Conservation (phyloP, 331 rosid species). For the Telfairia occidentalis region DNA sequence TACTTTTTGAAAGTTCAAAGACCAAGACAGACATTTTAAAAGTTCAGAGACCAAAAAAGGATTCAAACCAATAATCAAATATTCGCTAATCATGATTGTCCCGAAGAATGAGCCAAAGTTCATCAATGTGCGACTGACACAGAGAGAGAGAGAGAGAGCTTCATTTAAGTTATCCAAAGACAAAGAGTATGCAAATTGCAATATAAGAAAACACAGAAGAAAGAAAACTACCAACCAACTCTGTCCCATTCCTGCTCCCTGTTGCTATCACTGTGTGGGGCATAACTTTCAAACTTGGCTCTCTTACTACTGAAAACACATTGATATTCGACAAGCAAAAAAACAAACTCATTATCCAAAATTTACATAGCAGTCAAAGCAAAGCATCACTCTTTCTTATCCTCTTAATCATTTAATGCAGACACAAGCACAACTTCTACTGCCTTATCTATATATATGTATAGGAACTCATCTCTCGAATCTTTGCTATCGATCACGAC, state of each 20-base stretch:
- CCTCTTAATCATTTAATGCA: conserved; percentile 4
- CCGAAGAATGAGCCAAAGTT: not conserved
- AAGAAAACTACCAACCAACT: conserved; percentile 1
- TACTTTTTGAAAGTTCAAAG: too few species aligned
- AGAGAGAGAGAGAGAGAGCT: not conserved
- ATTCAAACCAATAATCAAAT: too few species aligned
- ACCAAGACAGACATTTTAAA: too few species aligned
- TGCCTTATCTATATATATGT: not conserved
- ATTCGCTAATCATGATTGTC: not conserved
- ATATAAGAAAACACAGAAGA: not conserved
- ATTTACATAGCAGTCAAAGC: not conserved
- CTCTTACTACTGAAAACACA: not conserved
- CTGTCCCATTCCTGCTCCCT: conserved; percentile 12
- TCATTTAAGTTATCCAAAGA: not conserved
- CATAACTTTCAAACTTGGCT: conserved; percentile 5
- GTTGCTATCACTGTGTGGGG: not conserved
- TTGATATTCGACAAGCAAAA: not conserved
- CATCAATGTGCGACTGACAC: not conserved
- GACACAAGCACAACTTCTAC: not conserved
- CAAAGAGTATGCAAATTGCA: not conserved
- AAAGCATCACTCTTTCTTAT: conserved; percentile 1
- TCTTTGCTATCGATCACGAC: too few species aligned
- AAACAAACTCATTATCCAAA: conserved; percentile 2
- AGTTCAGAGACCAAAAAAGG: too few species aligned
- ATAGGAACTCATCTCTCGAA: not conserved